Evolutionary conservation across 179 eudicot species (phyloP).

Genomic region (Beta lomatogona): DNA sequence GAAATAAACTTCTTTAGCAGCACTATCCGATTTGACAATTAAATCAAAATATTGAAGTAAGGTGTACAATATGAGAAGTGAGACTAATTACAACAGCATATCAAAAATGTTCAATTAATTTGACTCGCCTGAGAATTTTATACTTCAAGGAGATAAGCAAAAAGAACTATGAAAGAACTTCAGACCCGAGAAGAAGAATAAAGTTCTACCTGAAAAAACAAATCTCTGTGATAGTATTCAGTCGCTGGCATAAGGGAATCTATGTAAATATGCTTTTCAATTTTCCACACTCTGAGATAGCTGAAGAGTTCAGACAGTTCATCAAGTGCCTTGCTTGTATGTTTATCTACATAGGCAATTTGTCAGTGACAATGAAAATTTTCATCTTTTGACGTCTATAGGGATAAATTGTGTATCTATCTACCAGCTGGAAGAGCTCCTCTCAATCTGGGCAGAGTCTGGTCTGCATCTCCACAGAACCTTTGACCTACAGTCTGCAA

Average conservation of each 20-base stretch:
- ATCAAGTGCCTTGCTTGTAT: constrained; percentile 83
- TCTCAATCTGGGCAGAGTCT: constrained; percentile 88
- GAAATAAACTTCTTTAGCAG: neutral
- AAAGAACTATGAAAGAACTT: constrained; percentile 1
- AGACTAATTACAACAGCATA: neutral
- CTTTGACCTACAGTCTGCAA: constrained; percentile 86
- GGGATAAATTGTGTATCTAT: neutral
- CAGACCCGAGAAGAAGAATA: neutral
- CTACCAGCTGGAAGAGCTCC: constrained; percentile 95
- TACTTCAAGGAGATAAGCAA: neutral
- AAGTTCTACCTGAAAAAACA: constrained; percentile 83
- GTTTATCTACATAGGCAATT: constrained; percentile 53
- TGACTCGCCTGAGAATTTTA: neutral
- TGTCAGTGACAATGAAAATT: neutral
- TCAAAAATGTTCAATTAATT: neutral
- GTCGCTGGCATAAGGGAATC: constrained; percentile 95
- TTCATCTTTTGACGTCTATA: neutral
- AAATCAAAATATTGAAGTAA: neutral
- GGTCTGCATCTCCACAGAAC: constrained; percentile 87
- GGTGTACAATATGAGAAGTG: neutral
- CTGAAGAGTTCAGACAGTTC: constrained; percentile 74
- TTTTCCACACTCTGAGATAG: constrained; percentile 79
- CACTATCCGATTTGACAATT: neutral
- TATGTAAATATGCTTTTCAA: constrained; percentile 62
- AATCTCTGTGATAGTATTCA: constrained; percentile 78